Percentiles rank a stretch among this genome's conserved stretches.
Evolutionary conservation across 352 stramenopile species (phyloP).

Genomic region (Phytophthora megakarya): DNA sequence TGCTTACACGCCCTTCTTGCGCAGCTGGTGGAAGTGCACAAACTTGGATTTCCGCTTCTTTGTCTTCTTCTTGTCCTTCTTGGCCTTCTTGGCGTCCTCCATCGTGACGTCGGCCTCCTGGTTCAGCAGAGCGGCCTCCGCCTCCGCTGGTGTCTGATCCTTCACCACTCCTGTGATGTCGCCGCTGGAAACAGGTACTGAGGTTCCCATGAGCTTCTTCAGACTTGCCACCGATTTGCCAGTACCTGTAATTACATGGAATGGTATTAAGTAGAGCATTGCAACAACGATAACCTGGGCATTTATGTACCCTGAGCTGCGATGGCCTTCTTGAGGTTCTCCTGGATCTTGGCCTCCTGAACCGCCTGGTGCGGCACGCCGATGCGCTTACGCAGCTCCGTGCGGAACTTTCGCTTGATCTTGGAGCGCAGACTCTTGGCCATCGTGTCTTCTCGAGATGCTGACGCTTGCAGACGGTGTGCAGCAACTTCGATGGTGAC

Average conservation of each 20-base stretch:
- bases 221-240: slow-evolving; percentile 65
- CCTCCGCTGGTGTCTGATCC: slow-evolving; percentile 40
- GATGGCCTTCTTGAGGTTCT: slow-evolving; percentile 85
- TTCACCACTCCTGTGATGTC: slow-evolving; percentile 51
- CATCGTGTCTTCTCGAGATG: slow-evolving; percentile 47
- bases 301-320: slow-evolving; percentile 56
- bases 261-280: slow-evolving; percentile 5
- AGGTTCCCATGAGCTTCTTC: slow-evolving; percentile 73
- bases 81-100: slow-evolving; percentile 54
- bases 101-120: slow-evolving; percentile 45
- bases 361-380: slow-evolving; percentile 73
- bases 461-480: background rate
- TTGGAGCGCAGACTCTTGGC: slow-evolving; percentile 90
- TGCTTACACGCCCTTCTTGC: slow-evolving; percentile 87
- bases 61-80: slow-evolving; percentile 60
- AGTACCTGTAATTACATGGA: slow-evolving; percentile 28
- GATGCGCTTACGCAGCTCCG: slow-evolving; percentile 83
- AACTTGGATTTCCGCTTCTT: slow-evolving; percentile 86
- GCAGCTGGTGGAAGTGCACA: slow-evolving; percentile 85
- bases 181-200: slow-evolving; percentile 50
- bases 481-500: slow-evolving; percentile 24
- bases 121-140: slow-evolving; percentile 57
- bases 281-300: background rate
- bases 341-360: slow-evolving; percentile 83
- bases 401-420: slow-evolving; percentile 90